A percentile compares a stretch with the other conserved stretches of the same genome.
Conservation (phyloP, 805 yeast genomes). For the Pichia gijzeniarum region DNA sequence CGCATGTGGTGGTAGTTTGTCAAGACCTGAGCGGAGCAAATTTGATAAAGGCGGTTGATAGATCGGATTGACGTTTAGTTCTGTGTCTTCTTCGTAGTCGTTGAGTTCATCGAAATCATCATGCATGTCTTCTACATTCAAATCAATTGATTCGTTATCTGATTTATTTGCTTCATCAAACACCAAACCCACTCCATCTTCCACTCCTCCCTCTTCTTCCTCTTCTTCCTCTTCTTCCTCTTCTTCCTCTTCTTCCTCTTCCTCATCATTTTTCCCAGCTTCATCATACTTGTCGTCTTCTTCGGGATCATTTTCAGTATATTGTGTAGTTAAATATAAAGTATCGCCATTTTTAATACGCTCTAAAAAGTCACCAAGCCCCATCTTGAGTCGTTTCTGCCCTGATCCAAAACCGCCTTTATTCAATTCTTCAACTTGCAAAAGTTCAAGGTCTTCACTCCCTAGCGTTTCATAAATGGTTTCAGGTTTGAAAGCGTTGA, state of each 20-base stretch:
- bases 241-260: slow-evolving; percentile 22
- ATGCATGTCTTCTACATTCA: slow-evolving; percentile 1
- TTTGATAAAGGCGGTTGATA: slow-evolving; percentile 44
- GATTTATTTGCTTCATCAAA: slow-evolving; percentile 16
- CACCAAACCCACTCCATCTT: slow-evolving; percentile 15
- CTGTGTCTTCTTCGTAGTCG: slow-evolving; percentile 15
- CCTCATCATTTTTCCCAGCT: slow-evolving; percentile 24
- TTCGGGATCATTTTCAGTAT: slow-evolving; percentile 40
- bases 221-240: slow-evolving; percentile 23
- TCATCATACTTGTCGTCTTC: slow-evolving; percentile 25
- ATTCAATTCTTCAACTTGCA: slow-evolving; percentile 54
- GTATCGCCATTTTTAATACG: slow-evolving; percentile 35
- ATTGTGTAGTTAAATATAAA: slow-evolving; percentile 65
- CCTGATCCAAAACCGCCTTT: slow-evolving; percentile 69
- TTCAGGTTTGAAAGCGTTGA: slow-evolving; percentile 9
- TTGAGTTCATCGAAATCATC: slow-evolving; percentile 37
- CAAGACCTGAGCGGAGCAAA: slow-evolving; percentile 18
- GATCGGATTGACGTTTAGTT: slow-evolving; percentile 32
- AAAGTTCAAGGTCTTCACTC: slow-evolving; percentile 2
- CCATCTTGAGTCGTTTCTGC: slow-evolving; percentile 43
- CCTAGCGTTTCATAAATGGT: slow-evolving; percentile 10
- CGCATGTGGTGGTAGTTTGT: slow-evolving; percentile 34
- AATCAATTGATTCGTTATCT: slow-evolving; percentile 3
- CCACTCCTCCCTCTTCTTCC: slow-evolving; percentile 20
- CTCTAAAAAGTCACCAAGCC: slow-evolving; percentile 41